Conservation (phyloP, 2,329 filamentous ascomycete species). For the Scytalidium lignicola region DNA sequence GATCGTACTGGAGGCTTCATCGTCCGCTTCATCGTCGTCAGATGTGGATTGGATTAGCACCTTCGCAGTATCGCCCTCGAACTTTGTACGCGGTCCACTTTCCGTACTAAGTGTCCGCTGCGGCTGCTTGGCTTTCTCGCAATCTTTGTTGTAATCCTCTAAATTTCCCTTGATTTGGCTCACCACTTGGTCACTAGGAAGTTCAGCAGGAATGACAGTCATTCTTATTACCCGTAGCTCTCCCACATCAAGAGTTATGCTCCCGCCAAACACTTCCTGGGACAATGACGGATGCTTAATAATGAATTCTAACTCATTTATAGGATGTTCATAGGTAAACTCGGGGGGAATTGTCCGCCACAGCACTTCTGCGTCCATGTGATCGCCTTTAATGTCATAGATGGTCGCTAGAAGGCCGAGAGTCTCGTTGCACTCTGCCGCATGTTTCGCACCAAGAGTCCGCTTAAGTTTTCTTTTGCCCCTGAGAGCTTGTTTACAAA, state of each 20-base stretch:
- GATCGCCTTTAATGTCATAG: constrained; percentile 19
- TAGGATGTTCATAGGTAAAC: constrained; percentile 4
- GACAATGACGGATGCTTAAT: constrained; percentile 4
- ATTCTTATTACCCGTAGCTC: no score
- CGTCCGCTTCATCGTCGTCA: no score
- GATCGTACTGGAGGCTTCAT: no score
- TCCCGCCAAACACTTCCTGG: constrained; percentile 3
- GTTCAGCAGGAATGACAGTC: no score
- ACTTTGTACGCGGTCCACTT: no score
- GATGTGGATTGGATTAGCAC: no score
- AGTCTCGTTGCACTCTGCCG: constrained; percentile 15
- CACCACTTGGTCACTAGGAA: no score
- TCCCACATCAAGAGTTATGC: constrained; percentile 5
- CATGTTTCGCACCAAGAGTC: constrained; percentile 2
- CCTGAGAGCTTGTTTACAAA: constrained; percentile 16
- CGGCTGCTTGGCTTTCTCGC: no score
- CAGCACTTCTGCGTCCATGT: constrained; percentile 19
- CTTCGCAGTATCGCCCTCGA: no score
- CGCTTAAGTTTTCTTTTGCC: constrained; percentile 20
- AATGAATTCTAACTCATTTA: constrained; percentile 7
- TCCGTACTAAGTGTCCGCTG: no score
- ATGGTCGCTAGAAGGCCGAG: constrained; percentile 21
- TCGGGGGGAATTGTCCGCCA: constrained; percentile 6
- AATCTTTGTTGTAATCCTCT: no score
- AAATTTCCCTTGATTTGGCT: no score